Percentiles rank a stretch among this genome's conserved stretches.
phyloP scores from a whole-genome alignment of 2,329 filamentous ascomycete species.

The Paraphaeosphaeria minitans region DNA sequence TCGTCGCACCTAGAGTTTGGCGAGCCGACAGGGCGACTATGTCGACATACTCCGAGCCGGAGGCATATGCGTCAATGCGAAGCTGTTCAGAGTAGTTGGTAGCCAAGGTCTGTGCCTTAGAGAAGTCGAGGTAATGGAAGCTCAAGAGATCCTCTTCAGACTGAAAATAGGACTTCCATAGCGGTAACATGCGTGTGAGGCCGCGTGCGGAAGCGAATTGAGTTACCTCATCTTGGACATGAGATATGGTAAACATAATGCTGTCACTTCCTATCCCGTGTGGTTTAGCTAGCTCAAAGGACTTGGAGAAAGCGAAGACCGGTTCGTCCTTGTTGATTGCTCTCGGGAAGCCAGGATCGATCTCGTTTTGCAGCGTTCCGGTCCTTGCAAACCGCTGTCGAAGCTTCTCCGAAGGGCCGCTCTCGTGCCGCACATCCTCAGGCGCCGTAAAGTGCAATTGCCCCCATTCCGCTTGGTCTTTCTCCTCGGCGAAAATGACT shows the following conservation, averaged over 20 bases:
- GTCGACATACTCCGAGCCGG: slow-evolving; percentile 75
- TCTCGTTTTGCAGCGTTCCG: slow-evolving; percentile 67
- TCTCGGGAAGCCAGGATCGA: slow-evolving; percentile 67
- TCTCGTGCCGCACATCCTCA: slow-evolving; percentile 69
- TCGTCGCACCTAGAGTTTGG: slow-evolving; percentile 79
- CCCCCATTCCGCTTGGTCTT: slow-evolving; percentile 83
- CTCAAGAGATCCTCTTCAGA: slow-evolving; percentile 66
- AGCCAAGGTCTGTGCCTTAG: slow-evolving; percentile 66
- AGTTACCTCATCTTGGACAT: slow-evolving; percentile 78
- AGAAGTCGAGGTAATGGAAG: slow-evolving; percentile 79
- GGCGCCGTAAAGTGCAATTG: slow-evolving; percentile 78
- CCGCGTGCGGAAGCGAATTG: slow-evolving; percentile 80
- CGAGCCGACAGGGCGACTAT: slow-evolving; percentile 78
- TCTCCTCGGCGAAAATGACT: slow-evolving; percentile 72
- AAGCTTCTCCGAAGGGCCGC: slow-evolving; percentile 68
- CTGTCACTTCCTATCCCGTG: slow-evolving; percentile 43
- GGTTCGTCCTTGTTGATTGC: slow-evolving; percentile 78
- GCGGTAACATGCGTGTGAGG: slow-evolving; percentile 75
- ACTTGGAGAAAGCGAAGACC: slow-evolving; percentile 72
- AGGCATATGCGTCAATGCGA: slow-evolving; percentile 71
- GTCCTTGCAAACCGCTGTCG: slow-evolving; percentile 72
- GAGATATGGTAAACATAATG: slow-evolving; percentile 74
- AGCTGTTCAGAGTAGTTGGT: slow-evolving; percentile 75
- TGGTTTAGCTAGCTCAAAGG: slow-evolving; percentile 38
- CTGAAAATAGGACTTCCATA: slow-evolving; percentile 78